These are phyloP conservation scores for Escovopsis weberi DNA, from an alignment of 2,329 filamentous ascomycete species.

Conservation along the genomic window DNA sequence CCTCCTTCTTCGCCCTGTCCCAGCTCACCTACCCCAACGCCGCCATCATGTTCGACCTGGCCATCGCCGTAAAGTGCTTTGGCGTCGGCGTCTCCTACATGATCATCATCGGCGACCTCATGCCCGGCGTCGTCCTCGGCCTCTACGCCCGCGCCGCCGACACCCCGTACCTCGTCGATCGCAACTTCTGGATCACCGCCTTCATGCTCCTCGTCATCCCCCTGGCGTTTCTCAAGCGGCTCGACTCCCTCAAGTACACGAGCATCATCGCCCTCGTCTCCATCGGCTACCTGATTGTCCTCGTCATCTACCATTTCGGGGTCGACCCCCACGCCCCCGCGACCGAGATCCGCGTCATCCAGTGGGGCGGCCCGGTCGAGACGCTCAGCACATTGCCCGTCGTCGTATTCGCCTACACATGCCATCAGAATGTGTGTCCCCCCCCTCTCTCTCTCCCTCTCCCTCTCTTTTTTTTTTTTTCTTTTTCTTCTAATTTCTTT, in stretches of 20 bases:
- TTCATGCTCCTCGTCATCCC: constrained; percentile 97
- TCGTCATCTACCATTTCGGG: constrained; percentile 86
- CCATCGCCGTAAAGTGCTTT: constrained; percentile 96
- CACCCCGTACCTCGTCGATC: constrained; percentile 64
- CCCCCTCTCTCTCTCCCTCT: too few species aligned
- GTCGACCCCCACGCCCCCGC: constrained; percentile 63
- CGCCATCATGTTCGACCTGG: constrained; percentile 85
- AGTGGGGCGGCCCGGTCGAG: constrained; percentile 65
- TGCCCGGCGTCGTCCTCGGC: constrained; percentile 83
- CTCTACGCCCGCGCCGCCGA: constrained; percentile 51
- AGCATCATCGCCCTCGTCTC: constrained; percentile 82
- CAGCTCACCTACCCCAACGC: constrained; percentile 96
- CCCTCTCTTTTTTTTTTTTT: too few species aligned
- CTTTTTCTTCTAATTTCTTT: too few species aligned
- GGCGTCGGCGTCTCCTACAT: constrained; percentile 94
- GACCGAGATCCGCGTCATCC: constrained; percentile 59
- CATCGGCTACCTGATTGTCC: constrained; percentile 83
- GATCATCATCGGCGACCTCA: constrained; percentile 96
- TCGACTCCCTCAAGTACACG: constrained; percentile 96
- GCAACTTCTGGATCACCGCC: constrained; percentile 93
- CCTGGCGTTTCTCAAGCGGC: constrained; percentile 73
- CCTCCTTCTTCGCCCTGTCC: constrained; percentile 92
- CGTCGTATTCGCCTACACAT: constrained; percentile 98
- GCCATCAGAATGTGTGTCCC: constrained; percentile 73
- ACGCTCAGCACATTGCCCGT: constrained; percentile 80